Evolutionary conservation across 306 rosid genomes (phyloP).

Genomic region (Pyrus bretschneideri): DNA sequence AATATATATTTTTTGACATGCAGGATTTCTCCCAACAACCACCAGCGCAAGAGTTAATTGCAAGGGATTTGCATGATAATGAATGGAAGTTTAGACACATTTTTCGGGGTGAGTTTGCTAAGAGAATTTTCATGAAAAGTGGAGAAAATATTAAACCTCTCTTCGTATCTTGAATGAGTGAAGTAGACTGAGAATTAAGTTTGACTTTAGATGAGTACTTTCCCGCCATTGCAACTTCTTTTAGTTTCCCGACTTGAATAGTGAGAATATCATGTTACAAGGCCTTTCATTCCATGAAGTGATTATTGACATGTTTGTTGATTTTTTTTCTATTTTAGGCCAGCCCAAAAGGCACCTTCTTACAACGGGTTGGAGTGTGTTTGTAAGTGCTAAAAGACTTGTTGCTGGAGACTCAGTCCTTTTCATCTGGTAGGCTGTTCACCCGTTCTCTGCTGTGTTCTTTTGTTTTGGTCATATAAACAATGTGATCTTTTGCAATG

Average conservation of each 20-base stretch:
- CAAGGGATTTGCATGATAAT: constrained; percentile 90
- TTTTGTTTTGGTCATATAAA: neutral
- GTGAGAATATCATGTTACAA: neutral
- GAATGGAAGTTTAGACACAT: constrained; percentile 99
- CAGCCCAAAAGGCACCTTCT: constrained; percentile 99
- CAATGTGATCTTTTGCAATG: neutral
- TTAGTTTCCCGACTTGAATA: neutral
- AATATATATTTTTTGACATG: constrained; percentile 6
- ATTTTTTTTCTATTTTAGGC: constrained; percentile 45
- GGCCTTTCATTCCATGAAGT: neutral
- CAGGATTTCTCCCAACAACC: constrained; percentile 96
- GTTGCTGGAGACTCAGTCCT: constrained; percentile 97
- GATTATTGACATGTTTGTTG: neutral
- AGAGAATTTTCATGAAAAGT: neutral
- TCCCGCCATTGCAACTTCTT: neutral
- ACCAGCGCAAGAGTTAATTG: constrained; percentile 91
- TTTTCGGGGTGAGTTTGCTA: constrained; percentile 72
- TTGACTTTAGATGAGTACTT: neutral
- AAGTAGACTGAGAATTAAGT: neutral
- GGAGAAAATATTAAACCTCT: neutral
- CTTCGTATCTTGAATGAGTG: neutral
- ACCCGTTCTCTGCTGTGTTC: neutral
- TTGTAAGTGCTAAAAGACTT: constrained; percentile 94
- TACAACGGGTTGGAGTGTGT: constrained; percentile 99
- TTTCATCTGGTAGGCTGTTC: constrained; percentile 73